These are phyloP conservation scores for Russula ochroleuca DNA, from an alignment of 768 basidiomycete genomes.

Conservation along the genomic window DNA sequence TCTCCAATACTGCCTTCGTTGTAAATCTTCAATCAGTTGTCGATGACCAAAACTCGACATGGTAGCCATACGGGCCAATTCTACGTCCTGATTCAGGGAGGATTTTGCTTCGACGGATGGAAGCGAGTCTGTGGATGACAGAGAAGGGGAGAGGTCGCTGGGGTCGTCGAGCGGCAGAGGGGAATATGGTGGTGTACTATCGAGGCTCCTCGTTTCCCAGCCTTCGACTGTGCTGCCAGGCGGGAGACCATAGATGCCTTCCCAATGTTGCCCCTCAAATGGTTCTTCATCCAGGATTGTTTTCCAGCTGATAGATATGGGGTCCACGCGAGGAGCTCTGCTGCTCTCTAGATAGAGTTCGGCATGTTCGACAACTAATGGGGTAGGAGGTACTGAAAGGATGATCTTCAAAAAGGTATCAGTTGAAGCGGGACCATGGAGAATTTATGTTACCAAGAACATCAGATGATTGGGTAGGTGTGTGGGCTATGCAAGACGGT, in stretches of 20 bases:
- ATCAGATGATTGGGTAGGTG: slow-evolving; percentile 61
- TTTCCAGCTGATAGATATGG: slow-evolving; percentile 59
- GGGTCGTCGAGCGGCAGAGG: slow-evolving; percentile 40
- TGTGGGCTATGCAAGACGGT: slow-evolving; percentile 9
- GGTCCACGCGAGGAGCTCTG: slow-evolving; percentile 41
- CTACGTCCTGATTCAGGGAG: background rate
- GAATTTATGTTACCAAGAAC: slow-evolving; percentile 47
- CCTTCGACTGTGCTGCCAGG: slow-evolving; percentile 44
- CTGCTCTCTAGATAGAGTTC: slow-evolving; percentile 47
- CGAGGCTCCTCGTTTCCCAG: slow-evolving; percentile 46
- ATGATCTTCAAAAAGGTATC: slow-evolving; percentile 41
- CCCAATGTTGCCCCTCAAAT: slow-evolving; percentile 84
- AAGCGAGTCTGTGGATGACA: slow-evolving; percentile 27
- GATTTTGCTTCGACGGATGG: slow-evolving; percentile 2
- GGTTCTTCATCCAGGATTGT: slow-evolving; percentile 80
- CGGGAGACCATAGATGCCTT: slow-evolving; percentile 59
- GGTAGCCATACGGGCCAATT: background rate
- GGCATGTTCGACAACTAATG: slow-evolving; percentile 50
- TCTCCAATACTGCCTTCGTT: slow-evolving; percentile 69
- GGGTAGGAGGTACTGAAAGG: slow-evolving; percentile 51
- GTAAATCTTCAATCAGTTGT: slow-evolving; percentile 58
- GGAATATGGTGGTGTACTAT: slow-evolving; percentile 65
- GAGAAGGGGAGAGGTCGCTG: slow-evolving; percentile 19
- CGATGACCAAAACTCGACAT: slow-evolving; percentile 39
- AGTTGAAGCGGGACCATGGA: background rate